A percentile compares a stretch with the other conserved stretches of the same genome.
These are phyloP conservation scores for Kandelia obovata DNA, from an alignment of 345 rosid species.

Conservation along the genomic window DNA sequence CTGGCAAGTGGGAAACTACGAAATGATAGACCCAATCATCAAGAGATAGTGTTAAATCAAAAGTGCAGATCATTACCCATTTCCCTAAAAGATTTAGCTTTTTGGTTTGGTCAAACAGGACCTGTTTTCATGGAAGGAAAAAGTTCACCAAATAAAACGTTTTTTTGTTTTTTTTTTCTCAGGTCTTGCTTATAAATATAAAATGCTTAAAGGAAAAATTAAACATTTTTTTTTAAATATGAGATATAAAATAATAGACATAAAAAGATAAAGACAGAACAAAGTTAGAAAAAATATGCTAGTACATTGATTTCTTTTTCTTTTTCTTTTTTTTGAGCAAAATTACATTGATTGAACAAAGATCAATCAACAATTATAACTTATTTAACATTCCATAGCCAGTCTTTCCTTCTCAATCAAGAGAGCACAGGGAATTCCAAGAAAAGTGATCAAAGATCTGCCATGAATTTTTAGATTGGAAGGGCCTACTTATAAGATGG, in stretches of 20 bases:
- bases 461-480: background rate
- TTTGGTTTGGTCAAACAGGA: conserved; percentile 4
- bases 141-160: too few relatives aligned
- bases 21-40: conserved; percentile 31
- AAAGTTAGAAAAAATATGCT: background rate
- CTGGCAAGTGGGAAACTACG: conserved; percentile 22
- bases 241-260: too few relatives aligned
- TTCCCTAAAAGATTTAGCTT: conserved; percentile 33
- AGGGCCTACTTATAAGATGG: background rate
- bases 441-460: background rate
- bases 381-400: background rate
- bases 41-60: background rate
- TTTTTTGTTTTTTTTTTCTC: too few relatives aligned
- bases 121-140: background rate
- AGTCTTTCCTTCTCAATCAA: background rate
- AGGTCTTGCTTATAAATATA: too few relatives aligned
- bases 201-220: too few relatives aligned
- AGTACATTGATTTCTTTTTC: too few relatives aligned
- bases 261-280: background rate
- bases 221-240: too few relatives aligned
- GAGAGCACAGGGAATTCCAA: background rate
- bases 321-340: too few relatives aligned
- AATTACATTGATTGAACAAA: too few relatives aligned
- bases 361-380: background rate
- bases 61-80: conserved; percentile 5